Percentiles rank a stretch among this genome's conserved stretches.
Conservation (phyloP, 352 stramenopile species). For the Globisporangium uncinulatum region DNA sequence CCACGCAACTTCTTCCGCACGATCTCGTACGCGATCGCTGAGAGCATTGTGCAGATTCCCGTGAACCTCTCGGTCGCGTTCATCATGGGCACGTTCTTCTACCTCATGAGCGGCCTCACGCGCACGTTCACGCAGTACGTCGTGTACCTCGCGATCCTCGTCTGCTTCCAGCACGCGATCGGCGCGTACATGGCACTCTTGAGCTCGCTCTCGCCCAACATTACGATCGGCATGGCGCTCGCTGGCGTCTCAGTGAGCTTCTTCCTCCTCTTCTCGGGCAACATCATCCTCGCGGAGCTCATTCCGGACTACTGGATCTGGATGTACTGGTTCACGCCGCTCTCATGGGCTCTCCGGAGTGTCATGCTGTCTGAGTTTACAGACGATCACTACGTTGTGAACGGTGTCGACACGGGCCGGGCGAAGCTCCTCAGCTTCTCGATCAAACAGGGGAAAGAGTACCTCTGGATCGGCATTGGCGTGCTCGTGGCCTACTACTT, state of each 20-base stretch:
- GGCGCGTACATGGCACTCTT: conserved; percentile 31
- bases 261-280: conserved; percentile 40
- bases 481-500: conserved; percentile 35
- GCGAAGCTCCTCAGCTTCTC: conserved; percentile 11
- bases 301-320: conserved; percentile 38
- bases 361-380: conserved; percentile 32
- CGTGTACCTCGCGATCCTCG: conserved; percentile 49
- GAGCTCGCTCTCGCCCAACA: conserved; percentile 22
- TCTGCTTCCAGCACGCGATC: conserved; percentile 55
- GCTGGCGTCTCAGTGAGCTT: conserved; percentile 27
- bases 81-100: conserved; percentile 18
- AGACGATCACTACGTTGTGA: conserved; percentile 8
- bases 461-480: conserved; percentile 30
- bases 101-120: conserved; percentile 71
- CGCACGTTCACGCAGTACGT: conserved; percentile 30
- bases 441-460: conserved; percentile 8
- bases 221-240: conserved; percentile 25
- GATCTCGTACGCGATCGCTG: conserved; percentile 58
- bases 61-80: conserved; percentile 9
- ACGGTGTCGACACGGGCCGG: background rate
- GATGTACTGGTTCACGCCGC: conserved; percentile 47
- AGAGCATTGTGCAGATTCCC: conserved; percentile 7
- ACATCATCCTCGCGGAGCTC: conserved; percentile 34
- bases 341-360: conserved; percentile 29
- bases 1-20: conserved; percentile 82